Evolutionary conservation across 805 yeast genomes (phyloP).

Genomic region (Wickerhamomyces queroliae): DNA sequence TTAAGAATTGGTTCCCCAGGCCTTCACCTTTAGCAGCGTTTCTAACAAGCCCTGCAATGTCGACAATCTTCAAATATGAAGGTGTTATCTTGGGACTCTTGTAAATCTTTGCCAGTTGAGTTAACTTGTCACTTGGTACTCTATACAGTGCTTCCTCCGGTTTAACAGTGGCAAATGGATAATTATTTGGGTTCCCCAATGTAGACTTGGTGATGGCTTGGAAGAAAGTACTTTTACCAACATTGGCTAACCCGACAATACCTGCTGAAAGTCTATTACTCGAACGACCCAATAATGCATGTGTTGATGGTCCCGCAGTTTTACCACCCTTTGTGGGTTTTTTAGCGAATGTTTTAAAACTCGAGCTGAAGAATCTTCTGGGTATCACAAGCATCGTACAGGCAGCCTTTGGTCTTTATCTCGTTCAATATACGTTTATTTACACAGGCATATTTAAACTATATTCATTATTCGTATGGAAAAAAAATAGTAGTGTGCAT

Average conservation of each 20-base stretch:
- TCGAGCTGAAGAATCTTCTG: background rate
- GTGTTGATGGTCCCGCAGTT: constrained; percentile 1
- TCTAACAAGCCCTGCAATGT: constrained; percentile 78
- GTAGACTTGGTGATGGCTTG: constrained; percentile 73
- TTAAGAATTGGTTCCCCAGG: constrained; percentile 72
- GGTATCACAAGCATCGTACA: background rate
- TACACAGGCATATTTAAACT: background rate
- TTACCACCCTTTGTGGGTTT: constrained; percentile 6
- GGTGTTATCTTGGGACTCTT: constrained; percentile 59
- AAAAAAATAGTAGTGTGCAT: background rate
- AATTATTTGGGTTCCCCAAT: constrained; percentile 70
- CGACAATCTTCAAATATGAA: constrained; percentile 64
- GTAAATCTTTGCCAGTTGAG: constrained; percentile 48
- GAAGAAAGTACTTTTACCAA: constrained; percentile 76
- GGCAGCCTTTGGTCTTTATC: no score
- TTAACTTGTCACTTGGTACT: constrained; percentile 62
- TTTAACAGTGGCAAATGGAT: constrained; percentile 75
- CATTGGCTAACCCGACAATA: constrained; percentile 77
- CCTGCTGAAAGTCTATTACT: constrained; percentile 35
- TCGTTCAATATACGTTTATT: background rate
- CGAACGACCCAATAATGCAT: constrained; percentile 21
- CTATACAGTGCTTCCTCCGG: constrained; percentile 74
- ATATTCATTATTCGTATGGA: background rate
- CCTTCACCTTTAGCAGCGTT: constrained; percentile 86
- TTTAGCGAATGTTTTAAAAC: constrained; percentile 8